phyloP scores from a whole-genome alignment of 2,329 filamentous ascomycete genomes.

The Blastomyces gilchristii region DNA sequence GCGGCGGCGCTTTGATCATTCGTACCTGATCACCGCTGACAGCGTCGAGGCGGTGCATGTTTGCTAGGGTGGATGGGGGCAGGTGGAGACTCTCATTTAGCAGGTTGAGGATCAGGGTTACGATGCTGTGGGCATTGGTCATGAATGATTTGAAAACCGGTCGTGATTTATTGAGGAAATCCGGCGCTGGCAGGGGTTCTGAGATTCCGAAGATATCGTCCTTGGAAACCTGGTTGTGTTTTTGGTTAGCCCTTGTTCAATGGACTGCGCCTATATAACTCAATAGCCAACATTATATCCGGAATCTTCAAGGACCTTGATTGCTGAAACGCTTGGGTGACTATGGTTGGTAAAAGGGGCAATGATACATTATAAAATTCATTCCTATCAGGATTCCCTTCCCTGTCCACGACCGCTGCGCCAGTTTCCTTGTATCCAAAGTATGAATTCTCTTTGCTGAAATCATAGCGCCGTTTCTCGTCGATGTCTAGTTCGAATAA shows the following conservation, averaged over 20 bases:
- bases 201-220: conserved; percentile 40
- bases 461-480: conserved; percentile 48
- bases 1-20: conserved; percentile 42
- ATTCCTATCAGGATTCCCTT: conserved; percentile 42
- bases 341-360: neutral
- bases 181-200: conserved; percentile 34
- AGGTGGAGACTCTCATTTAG: conserved; percentile 39
- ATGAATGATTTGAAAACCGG: conserved; percentile 37
- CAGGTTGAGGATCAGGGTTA: conserved; percentile 35
- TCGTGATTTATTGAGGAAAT: conserved; percentile 31
- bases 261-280: neutral
- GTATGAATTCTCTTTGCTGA: conserved; percentile 41
- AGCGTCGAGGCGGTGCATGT: conserved; percentile 37
- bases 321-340: neutral
- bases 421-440: conserved; percentile 46
- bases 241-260: neutral
- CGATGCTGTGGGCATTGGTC: conserved; percentile 35
- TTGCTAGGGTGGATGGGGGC: conserved; percentile 31
- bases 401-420: conserved; percentile 36
- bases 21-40: conserved; percentile 46
- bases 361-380: conserved; percentile 45
- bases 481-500: conserved; percentile 41
- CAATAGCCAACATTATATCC: neutral
- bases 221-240: conserved; percentile 36
- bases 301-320: neutral